Conservation (phyloP, 495 filamentous ascomycete species). For the Platismatia glauca region DNA sequence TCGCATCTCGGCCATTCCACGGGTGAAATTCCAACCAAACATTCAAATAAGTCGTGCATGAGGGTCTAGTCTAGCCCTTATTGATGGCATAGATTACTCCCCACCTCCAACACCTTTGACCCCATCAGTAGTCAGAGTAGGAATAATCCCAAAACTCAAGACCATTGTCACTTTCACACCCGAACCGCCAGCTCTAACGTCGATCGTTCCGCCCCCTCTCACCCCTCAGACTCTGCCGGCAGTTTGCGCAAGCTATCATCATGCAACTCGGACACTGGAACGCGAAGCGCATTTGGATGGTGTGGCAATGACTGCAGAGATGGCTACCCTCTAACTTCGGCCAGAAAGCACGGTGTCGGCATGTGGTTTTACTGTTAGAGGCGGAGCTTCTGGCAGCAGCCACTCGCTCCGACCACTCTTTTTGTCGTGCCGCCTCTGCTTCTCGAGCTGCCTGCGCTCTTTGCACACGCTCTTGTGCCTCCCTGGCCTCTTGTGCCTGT, state of each 20-base stretch:
- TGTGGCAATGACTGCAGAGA: slow-evolving; percentile 2
- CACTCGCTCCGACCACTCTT: background rate
- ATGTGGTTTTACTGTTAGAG: background rate
- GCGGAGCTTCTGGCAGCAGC: too few species aligned
- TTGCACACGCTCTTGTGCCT: slow-evolving; percentile 4
- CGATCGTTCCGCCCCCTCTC: background rate
- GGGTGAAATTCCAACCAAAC: too few species aligned
- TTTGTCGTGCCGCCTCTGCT: background rate
- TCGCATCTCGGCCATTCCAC: too few species aligned
- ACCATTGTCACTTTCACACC: too few species aligned
- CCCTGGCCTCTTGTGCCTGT: slow-evolving; percentile 5
- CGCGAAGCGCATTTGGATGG: background rate
- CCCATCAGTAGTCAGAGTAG: too few species aligned
- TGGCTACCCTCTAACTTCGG: slow-evolving; percentile 8
- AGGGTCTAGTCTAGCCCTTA: too few species aligned
- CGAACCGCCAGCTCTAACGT: too few species aligned
- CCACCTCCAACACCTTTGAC: too few species aligned
- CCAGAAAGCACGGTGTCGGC: slow-evolving; percentile 11
- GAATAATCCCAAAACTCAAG: too few species aligned
- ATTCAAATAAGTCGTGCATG: too few species aligned
- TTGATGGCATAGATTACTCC: too few species aligned
- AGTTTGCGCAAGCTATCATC: slow-evolving; percentile 12
- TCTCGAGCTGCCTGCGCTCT: background rate
- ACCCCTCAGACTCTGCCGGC: background rate
- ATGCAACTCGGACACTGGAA: slow-evolving; percentile 14